Conservation (phyloP, 2,329 filamentous ascomycete species). For the Coniochaeta prunicola region DNA sequence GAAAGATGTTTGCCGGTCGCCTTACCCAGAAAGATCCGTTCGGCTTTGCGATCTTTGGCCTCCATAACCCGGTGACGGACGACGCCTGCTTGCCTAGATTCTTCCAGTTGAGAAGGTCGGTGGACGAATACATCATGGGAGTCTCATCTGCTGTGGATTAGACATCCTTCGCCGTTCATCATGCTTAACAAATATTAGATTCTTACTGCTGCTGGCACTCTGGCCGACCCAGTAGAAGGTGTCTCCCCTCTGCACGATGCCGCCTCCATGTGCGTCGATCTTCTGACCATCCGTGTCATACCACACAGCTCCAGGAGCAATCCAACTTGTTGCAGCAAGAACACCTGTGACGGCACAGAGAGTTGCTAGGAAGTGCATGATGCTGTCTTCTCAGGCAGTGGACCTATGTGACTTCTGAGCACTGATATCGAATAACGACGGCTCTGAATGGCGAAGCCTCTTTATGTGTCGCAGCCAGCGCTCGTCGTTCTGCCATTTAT, state of each 20-base stretch:
- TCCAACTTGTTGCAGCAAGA: conserved; percentile 18
- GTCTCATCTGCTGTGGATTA: conserved; percentile 19
- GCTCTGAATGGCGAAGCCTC: not conserved
- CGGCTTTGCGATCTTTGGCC: conserved; percentile 31
- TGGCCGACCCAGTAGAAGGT: conserved; percentile 34
- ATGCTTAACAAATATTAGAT: not conserved
- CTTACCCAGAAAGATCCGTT: conserved; percentile 29
- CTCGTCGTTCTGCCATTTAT: not conserved
- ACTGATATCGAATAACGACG: not conserved
- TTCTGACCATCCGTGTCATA: conserved; percentile 28
- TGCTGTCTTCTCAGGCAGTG: not conserved
- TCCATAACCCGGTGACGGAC: conserved; percentile 27
- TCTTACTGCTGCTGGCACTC: conserved; percentile 21
- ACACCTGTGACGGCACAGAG: not conserved
- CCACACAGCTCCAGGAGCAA: conserved; percentile 30
- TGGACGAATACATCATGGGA: conserved; percentile 30
- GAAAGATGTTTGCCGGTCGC: not conserved
- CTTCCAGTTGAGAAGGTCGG: conserved; percentile 31
- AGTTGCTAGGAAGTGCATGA: not conserved
- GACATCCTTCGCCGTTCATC: not conserved
- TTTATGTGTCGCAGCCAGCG: not conserved
- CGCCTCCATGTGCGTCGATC: conserved; percentile 32
- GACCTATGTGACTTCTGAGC: not conserved
- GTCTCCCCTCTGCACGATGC: conserved; percentile 24
- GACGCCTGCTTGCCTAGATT: conserved; percentile 24